A percentile compares a stretch with the other conserved stretches of the same genome.
phyloP scores from a whole-genome alignment of 2,329 filamentous ascomycete genomes.

The Fusarium sp. region DNA sequence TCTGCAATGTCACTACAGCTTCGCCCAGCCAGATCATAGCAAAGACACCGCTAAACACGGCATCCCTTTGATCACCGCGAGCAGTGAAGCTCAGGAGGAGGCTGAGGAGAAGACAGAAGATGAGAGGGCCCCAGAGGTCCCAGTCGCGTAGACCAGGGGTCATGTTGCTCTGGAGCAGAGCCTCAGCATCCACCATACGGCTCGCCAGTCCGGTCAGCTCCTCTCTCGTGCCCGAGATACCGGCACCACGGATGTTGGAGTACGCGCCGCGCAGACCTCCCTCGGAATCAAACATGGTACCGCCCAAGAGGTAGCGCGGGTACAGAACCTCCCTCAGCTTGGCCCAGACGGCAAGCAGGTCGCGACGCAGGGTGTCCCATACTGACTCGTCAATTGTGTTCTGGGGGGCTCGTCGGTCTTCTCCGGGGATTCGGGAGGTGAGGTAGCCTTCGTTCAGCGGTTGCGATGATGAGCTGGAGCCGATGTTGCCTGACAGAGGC shows the following conservation, averaged over 20 bases:
- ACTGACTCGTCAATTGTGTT: slow-evolving; percentile 98
- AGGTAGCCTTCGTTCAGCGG: slow-evolving; percentile 82
- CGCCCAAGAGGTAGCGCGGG: slow-evolving; percentile 89
- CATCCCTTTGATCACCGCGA: slow-evolving; percentile 81
- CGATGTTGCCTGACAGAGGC: slow-evolving; percentile 87
- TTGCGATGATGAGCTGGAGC: slow-evolving; percentile 66
- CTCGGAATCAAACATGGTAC: slow-evolving; percentile 70
- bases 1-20: slow-evolving; percentile 96
- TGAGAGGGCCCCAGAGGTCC: slow-evolving; percentile 97
- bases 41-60: slow-evolving; percentile 96
- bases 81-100: slow-evolving; percentile 89
- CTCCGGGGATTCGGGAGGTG: slow-evolving; percentile 89
- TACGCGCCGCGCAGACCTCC: slow-evolving; percentile 70
- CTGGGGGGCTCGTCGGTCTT: slow-evolving; percentile 88
- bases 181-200: slow-evolving; percentile 73
- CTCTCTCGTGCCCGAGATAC: slow-evolving; percentile 69
- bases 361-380: slow-evolving; percentile 95
- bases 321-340: slow-evolving; percentile 98
- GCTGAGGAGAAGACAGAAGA: slow-evolving; percentile 92
- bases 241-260: slow-evolving; percentile 69
- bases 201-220: slow-evolving; percentile 72
- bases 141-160: slow-evolving; percentile 92
- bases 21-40: slow-evolving; percentile 97
- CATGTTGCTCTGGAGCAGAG: slow-evolving; percentile 77
- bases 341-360: slow-evolving; percentile 93